phyloP scores from a whole-genome alignment of 495 filamentous ascomycete genomes.

The Annulohypoxylon bovei region DNA sequence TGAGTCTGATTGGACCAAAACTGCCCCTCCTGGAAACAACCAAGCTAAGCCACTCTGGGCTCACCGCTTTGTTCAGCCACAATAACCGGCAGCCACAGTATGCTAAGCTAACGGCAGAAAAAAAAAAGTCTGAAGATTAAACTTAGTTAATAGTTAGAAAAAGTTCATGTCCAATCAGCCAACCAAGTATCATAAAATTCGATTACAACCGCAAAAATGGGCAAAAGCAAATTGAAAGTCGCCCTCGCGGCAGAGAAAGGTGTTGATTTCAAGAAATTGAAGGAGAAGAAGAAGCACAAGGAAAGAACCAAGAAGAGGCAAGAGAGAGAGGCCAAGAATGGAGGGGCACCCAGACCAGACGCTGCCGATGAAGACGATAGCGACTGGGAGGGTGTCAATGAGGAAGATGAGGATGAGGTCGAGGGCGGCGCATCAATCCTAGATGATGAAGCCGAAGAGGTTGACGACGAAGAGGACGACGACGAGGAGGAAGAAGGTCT shows the following conservation, averaged over 20 bases:
- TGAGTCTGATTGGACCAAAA: background rate
- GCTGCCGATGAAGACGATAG: slow-evolving; percentile 52
- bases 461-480: slow-evolving; percentile 32
- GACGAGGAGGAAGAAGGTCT: slow-evolving; percentile 20
- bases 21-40: background rate
- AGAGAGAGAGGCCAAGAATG: slow-evolving; percentile 48
- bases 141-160: slow-evolving; percentile 20
- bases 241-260: slow-evolving; percentile 75
- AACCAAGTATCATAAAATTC: slow-evolving; percentile 17
- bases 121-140: slow-evolving; percentile 41
- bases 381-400: slow-evolving; percentile 58
- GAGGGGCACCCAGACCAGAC: slow-evolving; percentile 48
- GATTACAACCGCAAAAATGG: slow-evolving; percentile 44
- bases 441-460: slow-evolving; percentile 28
- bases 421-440: slow-evolving; percentile 24
- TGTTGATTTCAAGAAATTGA: slow-evolving; percentile 72
- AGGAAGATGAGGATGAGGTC: slow-evolving; percentile 52
- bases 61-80: slow-evolving; percentile 39
- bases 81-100: background rate
- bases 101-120: slow-evolving; percentile 35
- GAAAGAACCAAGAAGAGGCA: slow-evolving; percentile 65
- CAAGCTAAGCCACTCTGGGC: background rate
- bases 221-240: slow-evolving; percentile 70
- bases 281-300: slow-evolving; percentile 62
- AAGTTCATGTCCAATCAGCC: slow-evolving; percentile 19